These are phyloP conservation scores for Microbotryum intermedium DNA, from an alignment of 1,284 basidiomycete species.

Conservation along the genomic window DNA sequence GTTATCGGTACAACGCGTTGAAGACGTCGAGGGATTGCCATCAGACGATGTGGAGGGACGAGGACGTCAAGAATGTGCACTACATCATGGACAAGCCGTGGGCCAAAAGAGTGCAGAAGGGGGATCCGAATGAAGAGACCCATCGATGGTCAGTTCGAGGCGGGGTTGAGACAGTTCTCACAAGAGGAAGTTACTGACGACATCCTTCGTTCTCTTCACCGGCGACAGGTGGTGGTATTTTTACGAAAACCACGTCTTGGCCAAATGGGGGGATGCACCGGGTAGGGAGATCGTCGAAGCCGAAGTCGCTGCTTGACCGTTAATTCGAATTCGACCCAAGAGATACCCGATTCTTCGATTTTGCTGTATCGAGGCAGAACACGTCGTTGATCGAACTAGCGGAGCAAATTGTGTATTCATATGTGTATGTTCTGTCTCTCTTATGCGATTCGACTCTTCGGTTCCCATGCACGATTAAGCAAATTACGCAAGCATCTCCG, in stretches of 20 bases:
- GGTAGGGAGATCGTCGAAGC: conserved; percentile 50
- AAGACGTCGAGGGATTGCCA: conserved; percentile 67
- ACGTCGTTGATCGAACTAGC: too few relatives aligned
- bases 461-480: too few relatives aligned
- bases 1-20: conserved; percentile 63
- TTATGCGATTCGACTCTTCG: too few relatives aligned
- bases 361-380: too few relatives aligned
- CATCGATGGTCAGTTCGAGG: conserved; percentile 21
- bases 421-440: too few relatives aligned
- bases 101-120: conserved; percentile 46
- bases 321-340: too few relatives aligned
- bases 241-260: conserved; percentile 49
- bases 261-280: conserved; percentile 45
- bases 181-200: too few relatives aligned
- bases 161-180: too few relatives aligned
- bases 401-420: too few relatives aligned
- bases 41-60: conserved; percentile 61
- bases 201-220: neutral
- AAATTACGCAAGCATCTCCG: too few relatives aligned
- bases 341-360: too few relatives aligned
- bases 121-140: conserved; percentile 44
- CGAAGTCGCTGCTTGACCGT: conserved; percentile 43
- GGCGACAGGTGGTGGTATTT: conserved; percentile 64
- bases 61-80: conserved; percentile 51
- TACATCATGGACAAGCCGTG: conserved; percentile 45